Conservation (phyloP, 257 asterid species). For the Ocimum tenuiflorum region DNA sequence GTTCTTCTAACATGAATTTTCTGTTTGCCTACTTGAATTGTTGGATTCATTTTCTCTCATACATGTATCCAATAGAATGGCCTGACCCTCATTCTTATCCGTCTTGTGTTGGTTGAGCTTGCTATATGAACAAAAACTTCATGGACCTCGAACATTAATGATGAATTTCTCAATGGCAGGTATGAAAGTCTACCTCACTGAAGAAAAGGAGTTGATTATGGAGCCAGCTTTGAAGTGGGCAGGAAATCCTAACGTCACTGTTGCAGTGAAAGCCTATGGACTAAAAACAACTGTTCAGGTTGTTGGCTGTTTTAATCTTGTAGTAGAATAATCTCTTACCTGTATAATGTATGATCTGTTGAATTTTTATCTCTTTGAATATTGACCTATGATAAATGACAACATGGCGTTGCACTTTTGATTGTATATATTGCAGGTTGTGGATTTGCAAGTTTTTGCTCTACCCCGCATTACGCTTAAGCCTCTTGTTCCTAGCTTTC, state of each 20-base stretch:
- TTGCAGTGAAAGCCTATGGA: constrained; percentile 77
- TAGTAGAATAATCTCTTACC: constrained; percentile 5
- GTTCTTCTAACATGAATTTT: no score
- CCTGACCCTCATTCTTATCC: background rate
- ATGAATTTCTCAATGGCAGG: constrained; percentile 26
- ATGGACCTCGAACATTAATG: background rate
- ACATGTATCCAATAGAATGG: background rate
- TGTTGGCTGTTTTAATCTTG: constrained; percentile 15
- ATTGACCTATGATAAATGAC: background rate
- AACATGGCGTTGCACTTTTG: background rate
- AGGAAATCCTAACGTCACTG: constrained; percentile 73
- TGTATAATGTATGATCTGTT: background rate
- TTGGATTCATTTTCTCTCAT: background rate
- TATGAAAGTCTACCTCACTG: constrained; percentile 39
- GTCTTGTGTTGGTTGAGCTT: background rate
- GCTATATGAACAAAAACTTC: background rate
- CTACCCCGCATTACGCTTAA: constrained; percentile 90
- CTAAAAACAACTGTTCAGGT: constrained; percentile 91
- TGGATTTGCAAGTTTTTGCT: constrained; percentile 90
- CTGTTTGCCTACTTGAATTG: no score
- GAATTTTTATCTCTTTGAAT: constrained; percentile 7
- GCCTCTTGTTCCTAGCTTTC: constrained; percentile 99
- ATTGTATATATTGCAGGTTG: constrained; percentile 48
- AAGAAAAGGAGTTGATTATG: constrained; percentile 87
- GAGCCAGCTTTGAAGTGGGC: constrained; percentile 99